These are phyloP conservation scores for Petunia secreta DNA, from an alignment of 257 asterid genomes.

Conservation along the genomic window DNA sequence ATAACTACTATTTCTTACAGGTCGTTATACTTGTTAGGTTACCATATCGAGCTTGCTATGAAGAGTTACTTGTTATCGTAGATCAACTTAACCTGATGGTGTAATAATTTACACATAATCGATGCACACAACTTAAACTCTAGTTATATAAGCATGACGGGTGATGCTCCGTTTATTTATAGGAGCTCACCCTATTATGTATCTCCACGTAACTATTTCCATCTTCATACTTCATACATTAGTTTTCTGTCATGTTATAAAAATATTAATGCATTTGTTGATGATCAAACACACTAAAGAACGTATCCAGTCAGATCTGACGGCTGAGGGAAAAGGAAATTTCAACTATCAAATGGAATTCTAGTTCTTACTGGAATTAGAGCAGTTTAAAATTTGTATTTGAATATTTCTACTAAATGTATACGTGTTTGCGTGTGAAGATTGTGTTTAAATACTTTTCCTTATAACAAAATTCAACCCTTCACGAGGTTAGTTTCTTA, in stretches of 20 bases:
- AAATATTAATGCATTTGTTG: not conserved
- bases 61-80: too few species aligned
- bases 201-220: slow-evolving; percentile 12
- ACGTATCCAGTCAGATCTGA: slow-evolving; percentile 19
- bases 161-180: not conserved
- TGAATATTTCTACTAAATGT: not conserved
- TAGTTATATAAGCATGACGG: not conserved
- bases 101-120: too few species aligned
- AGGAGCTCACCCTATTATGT: slow-evolving; percentile 8
- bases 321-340: slow-evolving; percentile 23
- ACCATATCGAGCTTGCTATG: too few species aligned
- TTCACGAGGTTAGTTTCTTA: not conserved
- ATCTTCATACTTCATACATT: slow-evolving; percentile 1
- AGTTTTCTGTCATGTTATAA: not conserved
- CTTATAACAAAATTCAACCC: slow-evolving; percentile 5
- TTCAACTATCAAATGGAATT: not conserved
- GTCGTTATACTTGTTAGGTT: not conserved
- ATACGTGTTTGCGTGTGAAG: slow-evolving; percentile 7
- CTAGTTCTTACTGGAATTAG: not conserved
- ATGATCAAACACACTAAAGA: not conserved
- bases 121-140: too few species aligned
- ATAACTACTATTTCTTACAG: not conserved
- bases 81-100: too few species aligned
- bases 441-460: not conserved
- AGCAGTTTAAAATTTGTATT: not conserved